phyloP scores from a whole-genome alignment of 768 basidiomycete genomes.

The Tylopilus vinaceipallidus region DNA sequence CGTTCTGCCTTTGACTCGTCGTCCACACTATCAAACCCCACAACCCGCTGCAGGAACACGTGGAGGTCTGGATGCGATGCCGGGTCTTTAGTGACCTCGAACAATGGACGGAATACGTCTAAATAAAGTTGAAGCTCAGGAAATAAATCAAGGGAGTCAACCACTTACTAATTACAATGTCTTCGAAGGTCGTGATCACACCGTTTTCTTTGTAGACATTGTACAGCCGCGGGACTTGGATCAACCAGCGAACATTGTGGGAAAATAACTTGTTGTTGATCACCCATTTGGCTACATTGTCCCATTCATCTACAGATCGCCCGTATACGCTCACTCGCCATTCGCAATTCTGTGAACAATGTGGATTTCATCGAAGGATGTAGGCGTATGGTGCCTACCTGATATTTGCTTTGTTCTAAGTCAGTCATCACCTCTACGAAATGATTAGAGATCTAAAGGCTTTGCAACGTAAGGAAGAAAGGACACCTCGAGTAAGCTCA shows the following conservation, averaged over 20 bases:
- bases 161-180: conserved; percentile 81
- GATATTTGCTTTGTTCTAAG: conserved; percentile 97
- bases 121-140: background rate
- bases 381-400: conserved; percentile 45
- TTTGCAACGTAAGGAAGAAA: background rate
- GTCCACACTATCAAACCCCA: conserved; percentile 98
- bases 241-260: conserved; percentile 97
- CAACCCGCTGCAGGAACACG: conserved; percentile 89
- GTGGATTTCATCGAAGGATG: background rate
- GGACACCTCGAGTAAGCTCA: conserved; percentile 83
- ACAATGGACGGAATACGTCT: conserved; percentile 93
- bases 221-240: conserved; percentile 93
- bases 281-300: conserved; percentile 97
- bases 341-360: conserved; percentile 74
- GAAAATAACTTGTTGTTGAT: conserved; percentile 90
- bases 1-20: conserved; percentile 95
- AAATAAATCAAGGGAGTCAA: background rate
- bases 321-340: conserved; percentile 98
- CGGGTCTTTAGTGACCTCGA: conserved; percentile 95
- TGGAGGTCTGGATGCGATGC: conserved; percentile 89
- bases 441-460: background rate
- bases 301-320: conserved; percentile 83
- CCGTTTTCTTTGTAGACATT: conserved; percentile 92
- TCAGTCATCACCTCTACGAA: conserved; percentile 91
- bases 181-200: conserved; percentile 81